Percentiles rank a stretch among this genome's conserved stretches.
Conservation (phyloP, 2,329 filamentous ascomycete genomes). For the Talaromyces sp. region DNA sequence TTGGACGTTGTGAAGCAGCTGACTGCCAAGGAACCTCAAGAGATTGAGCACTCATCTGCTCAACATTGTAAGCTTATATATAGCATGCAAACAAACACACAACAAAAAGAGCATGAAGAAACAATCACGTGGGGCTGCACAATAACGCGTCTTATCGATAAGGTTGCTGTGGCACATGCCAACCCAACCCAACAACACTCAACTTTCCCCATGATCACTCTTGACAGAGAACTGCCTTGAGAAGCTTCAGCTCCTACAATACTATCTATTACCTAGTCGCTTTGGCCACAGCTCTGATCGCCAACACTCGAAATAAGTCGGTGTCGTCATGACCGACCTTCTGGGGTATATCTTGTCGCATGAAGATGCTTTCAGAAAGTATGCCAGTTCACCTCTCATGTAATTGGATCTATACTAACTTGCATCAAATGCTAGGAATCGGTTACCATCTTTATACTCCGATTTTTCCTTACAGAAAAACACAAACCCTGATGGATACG, state of each 20-base stretch:
- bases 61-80: background rate
- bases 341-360: slow-evolving; percentile 63
- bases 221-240: background rate
- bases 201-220: background rate
- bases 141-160: slow-evolving; percentile 28
- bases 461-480: slow-evolving; percentile 74
- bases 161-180: slow-evolving; percentile 22
- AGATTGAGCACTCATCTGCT: background rate
- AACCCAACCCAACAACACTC: slow-evolving; percentile 4
- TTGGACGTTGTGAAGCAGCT: background rate
- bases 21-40: background rate
- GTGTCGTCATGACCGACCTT: slow-evolving; percentile 55
- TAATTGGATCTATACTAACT: background rate
- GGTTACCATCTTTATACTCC: slow-evolving; percentile 82
- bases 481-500: slow-evolving; percentile 81
- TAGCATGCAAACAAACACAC: background rate
- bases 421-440: slow-evolving; percentile 50
- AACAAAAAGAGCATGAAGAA: background rate
- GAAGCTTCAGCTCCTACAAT: background rate
- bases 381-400: slow-evolving; percentile 31
- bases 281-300: background rate
- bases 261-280: background rate
- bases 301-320: background rate
- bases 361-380: slow-evolving; percentile 60
- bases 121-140: slow-evolving; percentile 26